Evolutionary conservation across 352 stramenopile species (phyloP), one percentile per base, ranked within the genome.

Genomic region (Albugo candida): DNA sequence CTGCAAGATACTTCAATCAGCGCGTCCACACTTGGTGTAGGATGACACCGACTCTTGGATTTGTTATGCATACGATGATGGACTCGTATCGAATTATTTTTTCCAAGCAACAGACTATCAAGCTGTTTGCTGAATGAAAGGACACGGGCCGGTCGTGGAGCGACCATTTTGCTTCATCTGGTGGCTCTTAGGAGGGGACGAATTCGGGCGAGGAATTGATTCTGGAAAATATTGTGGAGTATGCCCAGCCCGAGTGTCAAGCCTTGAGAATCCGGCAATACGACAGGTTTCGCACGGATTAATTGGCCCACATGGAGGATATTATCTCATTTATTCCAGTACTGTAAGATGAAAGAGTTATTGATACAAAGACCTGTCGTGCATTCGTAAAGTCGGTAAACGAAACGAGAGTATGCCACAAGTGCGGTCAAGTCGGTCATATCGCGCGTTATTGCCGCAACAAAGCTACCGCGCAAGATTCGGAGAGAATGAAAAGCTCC

Each of bases 161-260:
- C 12, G 49, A 49, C 4, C 41, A 55, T 17, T 21, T n/a, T 50
- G 6, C 18, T 55, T 1, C 49, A 55, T 19, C 17, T 55, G 41
- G 41, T 51, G 17, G 49, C 49, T 11, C 11, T 39, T 1, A 24
- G 38, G 20, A 24, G 20, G 13, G 27, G 17, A 45, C 44, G 6
- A 41, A 39, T 12, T 44, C 41, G 11, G 19, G 20, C 18, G 20
- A 16, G 11, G 31, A 54, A n/a, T 16, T 27, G 5, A 37, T 55
- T 6, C 20, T 55, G 12, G 42, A 55, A 14, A 55, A 55, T 36
- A 45, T 55, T 31, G 49, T 55, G 13, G 42, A 50, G 40, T 45
- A 45, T 19, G 49, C 49, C 1, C 42, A 43, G 8, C 41, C 31
- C 24, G 34, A 43, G 35, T 19, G 31, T 36, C 20, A 38, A 17